These are phyloP conservation scores for Colletotrichum sansevieriae DNA, from an alignment of 2,329 filamentous ascomycete species.

Conservation along the genomic window DNA sequence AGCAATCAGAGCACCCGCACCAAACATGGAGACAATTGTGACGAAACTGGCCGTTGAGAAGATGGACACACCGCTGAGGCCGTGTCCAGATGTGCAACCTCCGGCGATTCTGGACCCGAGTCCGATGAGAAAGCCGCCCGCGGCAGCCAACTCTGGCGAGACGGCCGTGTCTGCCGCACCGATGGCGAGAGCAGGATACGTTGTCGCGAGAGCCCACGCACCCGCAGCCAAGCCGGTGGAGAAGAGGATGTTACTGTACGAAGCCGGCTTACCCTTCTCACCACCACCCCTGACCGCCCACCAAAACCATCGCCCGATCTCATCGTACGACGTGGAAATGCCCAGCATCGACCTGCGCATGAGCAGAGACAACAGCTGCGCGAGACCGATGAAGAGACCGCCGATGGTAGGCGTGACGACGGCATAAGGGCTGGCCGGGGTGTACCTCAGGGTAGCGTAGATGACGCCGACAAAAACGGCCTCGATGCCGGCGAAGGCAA, in stretches of 20 bases:
- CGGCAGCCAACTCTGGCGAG: constrained; percentile 55
- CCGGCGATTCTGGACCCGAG: constrained; percentile 73
- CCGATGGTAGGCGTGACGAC: constrained; percentile 62
- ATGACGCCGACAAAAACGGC: constrained; percentile 56
- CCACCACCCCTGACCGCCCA: constrained; percentile 52
- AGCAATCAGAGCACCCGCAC: constrained; percentile 55
- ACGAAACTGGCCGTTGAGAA: constrained; percentile 73
- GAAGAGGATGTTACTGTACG: constrained; percentile 63
- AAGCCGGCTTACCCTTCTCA: constrained; percentile 47
- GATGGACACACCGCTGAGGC: constrained; percentile 75
- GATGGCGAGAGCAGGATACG: constrained; percentile 49
- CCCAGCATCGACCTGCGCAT: constrained; percentile 68
- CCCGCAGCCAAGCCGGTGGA: constrained; percentile 64
- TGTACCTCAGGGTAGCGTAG: constrained; percentile 51
- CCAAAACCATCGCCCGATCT: constrained; percentile 68
- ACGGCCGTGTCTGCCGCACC: constrained; percentile 48
- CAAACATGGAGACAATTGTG: constrained; percentile 71
- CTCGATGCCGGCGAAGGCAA: constrained; percentile 59
- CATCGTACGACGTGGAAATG: constrained; percentile 72
- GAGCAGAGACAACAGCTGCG: constrained; percentile 69
- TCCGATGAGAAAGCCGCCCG: constrained; percentile 69
- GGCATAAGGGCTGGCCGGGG: constrained; percentile 48
- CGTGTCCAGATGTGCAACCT: constrained; percentile 78
- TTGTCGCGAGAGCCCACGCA: constrained; percentile 54
- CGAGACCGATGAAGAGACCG: constrained; percentile 69